Percentiles rank a stretch among this genome's conserved stretches.
Evolutionary conservation across 495 filamentous ascomycete genomes (phyloP).

Genomic region (Penicillium lagena): DNA sequence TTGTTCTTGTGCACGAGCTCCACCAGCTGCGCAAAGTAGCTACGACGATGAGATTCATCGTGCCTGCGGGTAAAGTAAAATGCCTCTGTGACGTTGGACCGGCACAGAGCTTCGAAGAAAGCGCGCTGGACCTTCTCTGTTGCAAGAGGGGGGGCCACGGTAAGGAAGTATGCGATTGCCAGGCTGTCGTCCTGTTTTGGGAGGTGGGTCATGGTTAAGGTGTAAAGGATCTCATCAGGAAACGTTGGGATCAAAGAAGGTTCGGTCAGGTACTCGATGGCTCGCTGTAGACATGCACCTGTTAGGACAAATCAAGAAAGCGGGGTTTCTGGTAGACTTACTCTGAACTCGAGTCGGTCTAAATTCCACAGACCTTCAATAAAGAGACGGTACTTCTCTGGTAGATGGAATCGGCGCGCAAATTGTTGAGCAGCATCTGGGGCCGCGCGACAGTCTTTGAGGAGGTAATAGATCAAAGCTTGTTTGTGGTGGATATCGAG

Average conservation of each 20-base stretch:
- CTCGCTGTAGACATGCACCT: conserved; percentile 36
- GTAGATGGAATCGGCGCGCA: conserved; percentile 52
- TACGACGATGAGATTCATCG: conserved; percentile 50
- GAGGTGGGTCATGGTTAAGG: conserved; percentile 54
- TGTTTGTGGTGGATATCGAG: conserved; percentile 67
- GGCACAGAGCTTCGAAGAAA: conserved; percentile 60
- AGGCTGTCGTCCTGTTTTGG: conserved; percentile 56
- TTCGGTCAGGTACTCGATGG: conserved; percentile 65
- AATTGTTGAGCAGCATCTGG: conserved; percentile 43
- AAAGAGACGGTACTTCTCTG: conserved; percentile 64
- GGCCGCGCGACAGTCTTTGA: conserved; percentile 61
- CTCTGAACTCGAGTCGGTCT: conserved; percentile 62
- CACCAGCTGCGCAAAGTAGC: conserved; percentile 64
- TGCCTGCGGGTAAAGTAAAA: conserved; percentile 65
- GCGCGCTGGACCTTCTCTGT: conserved; percentile 50
- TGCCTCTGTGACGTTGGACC: conserved; percentile 62
- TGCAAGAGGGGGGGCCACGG: conserved; percentile 58
- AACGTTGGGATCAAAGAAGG: conserved; percentile 73
- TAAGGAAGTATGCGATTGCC: conserved; percentile 70
- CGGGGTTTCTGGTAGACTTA: conserved; percentile 15
- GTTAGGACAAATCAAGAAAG: conserved; percentile 9
- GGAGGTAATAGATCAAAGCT: conserved; percentile 72
- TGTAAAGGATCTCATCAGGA: conserved; percentile 69
- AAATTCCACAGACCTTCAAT: conserved; percentile 79
- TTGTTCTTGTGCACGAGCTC: conserved; percentile 47